phyloP scores from a whole-genome alignment of 202 grass and related monocot genomes.

The Thinopyrum obtusiflorum region DNA sequence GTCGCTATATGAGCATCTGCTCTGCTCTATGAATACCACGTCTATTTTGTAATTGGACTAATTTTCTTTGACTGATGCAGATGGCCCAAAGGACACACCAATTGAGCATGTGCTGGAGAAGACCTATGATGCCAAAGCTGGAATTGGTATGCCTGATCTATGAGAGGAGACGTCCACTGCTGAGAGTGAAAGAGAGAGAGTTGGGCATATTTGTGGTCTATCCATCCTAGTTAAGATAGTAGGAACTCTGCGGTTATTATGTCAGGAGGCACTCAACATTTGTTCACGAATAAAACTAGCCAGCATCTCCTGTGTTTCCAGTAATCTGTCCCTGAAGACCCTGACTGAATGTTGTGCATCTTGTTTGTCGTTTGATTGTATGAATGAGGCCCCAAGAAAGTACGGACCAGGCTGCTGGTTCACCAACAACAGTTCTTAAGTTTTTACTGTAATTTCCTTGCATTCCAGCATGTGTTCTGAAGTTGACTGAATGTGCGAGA shows the following conservation, averaged over 20 bases:
- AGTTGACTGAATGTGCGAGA: background rate
- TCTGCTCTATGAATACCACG: background rate
- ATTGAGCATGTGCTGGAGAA: conserved; percentile 82
- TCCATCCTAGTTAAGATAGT: background rate
- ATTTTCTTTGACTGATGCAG: conserved; percentile 38
- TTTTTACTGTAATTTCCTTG: background rate
- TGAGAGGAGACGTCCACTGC: conserved; percentile 3
- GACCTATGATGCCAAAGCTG: conserved; percentile 85
- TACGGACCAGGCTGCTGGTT: background rate
- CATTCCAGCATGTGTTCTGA: background rate
- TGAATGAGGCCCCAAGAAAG: background rate
- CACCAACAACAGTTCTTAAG: background rate
- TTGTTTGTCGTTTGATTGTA: background rate
- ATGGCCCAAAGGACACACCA: conserved; percentile 83
- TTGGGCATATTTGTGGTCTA: background rate
- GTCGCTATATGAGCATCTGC: background rate
- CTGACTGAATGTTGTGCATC: background rate
- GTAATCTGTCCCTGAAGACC: background rate
- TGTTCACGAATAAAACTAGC: background rate
- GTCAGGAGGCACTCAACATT: background rate
- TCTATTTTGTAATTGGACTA: conserved; percentile 8
- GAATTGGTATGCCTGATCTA: conserved; percentile 93
- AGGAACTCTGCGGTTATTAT: conserved; percentile 9
- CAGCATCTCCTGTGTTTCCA: background rate
- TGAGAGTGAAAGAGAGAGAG: background rate